These are phyloP conservation scores for Aspergillus sp. DNA, from an alignment of 2,329 filamentous ascomycete genomes.

Conservation along the genomic window DNA sequence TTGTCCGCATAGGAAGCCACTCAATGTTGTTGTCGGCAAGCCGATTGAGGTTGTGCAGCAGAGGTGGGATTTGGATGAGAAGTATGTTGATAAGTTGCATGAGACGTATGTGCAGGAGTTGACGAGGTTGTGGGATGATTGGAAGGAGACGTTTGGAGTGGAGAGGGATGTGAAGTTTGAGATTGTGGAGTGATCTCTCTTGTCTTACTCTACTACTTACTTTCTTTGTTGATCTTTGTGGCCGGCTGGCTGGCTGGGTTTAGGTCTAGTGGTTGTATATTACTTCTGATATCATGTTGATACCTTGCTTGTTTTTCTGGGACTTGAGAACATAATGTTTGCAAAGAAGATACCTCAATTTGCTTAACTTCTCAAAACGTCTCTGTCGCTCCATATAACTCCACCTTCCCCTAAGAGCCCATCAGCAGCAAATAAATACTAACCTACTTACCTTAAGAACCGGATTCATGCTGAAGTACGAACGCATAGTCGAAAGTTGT, in stretches of 20 bases:
- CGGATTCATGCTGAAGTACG: too few relatives aligned
- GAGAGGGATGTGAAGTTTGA: constrained; percentile 31
- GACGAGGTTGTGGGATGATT: constrained; percentile 30
- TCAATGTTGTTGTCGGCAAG: constrained; percentile 79
- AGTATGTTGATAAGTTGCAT: constrained; percentile 74
- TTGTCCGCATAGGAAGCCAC: constrained; percentile 76
- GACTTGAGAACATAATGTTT: too few relatives aligned
- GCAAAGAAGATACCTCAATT: too few relatives aligned
- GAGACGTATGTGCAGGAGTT: constrained; percentile 64
- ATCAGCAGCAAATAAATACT: too few relatives aligned
- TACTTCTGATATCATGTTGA: too few relatives aligned
- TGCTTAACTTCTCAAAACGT: too few relatives aligned
- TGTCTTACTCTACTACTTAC: not conserved
- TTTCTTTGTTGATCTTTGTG: not conserved
- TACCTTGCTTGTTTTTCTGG: too few relatives aligned
- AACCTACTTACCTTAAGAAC: too few relatives aligned
- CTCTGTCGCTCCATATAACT: too few relatives aligned
- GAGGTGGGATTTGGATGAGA: constrained; percentile 60
- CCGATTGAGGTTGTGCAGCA: constrained; percentile 66
- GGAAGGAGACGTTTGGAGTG: constrained; percentile 32
- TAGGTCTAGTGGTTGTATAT: not conserved
- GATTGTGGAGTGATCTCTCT: constrained; percentile 21
- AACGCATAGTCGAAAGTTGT: too few relatives aligned
- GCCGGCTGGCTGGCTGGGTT: not conserved
- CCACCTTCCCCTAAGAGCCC: too few relatives aligned